These are phyloP conservation scores for Teratosphaeria gauchensis DNA, from an alignment of 2,329 filamentous ascomycete genomes.

Conservation along the genomic window DNA sequence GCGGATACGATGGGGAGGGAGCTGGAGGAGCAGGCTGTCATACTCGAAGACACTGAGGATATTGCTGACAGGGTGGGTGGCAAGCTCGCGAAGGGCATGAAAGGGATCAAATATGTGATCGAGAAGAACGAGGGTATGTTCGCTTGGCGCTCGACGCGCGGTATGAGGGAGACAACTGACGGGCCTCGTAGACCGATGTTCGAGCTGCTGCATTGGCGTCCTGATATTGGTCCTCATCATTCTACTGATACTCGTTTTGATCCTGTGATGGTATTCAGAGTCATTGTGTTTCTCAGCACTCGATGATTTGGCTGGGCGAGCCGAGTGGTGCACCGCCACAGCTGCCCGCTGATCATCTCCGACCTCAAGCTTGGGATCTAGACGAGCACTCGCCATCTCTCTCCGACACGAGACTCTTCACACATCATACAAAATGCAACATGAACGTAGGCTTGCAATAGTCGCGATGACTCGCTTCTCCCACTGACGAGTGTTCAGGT, in stretches of 20 bases:
- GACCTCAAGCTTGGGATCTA: neutral
- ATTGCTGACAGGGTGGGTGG: slow-evolving; percentile 81
- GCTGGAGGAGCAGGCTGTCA: slow-evolving; percentile 84
- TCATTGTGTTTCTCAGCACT: neutral
- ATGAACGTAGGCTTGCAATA: slow-evolving; percentile 18
- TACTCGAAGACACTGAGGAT: slow-evolving; percentile 76
- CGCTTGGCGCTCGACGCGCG: neutral
- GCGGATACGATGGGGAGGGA: slow-evolving; percentile 94
- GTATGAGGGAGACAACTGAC: slow-evolving; percentile 8
- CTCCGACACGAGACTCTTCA: slow-evolving; percentile 1
- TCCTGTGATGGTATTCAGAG: slow-evolving; percentile 38
- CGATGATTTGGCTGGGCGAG: neutral
- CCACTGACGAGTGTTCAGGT: slow-evolving; percentile 21
- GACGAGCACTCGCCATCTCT: neutral
- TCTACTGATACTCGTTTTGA: slow-evolving; percentile 66
- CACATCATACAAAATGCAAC: slow-evolving; percentile 10
- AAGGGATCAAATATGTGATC: slow-evolving; percentile 76
- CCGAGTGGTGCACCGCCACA: neutral
- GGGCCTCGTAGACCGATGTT: slow-evolving; percentile 48
- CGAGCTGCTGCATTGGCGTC: slow-evolving; percentile 82
- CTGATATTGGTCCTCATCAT: slow-evolving; percentile 84
- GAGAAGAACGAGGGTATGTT: slow-evolving; percentile 77
- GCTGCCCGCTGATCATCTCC: neutral
- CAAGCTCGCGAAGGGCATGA: slow-evolving; percentile 74
- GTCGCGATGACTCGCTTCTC: neutral